phyloP scores from a whole-genome alignment of 2,329 filamentous ascomycete genomes.

The Emericellopsis atlantica region DNA sequence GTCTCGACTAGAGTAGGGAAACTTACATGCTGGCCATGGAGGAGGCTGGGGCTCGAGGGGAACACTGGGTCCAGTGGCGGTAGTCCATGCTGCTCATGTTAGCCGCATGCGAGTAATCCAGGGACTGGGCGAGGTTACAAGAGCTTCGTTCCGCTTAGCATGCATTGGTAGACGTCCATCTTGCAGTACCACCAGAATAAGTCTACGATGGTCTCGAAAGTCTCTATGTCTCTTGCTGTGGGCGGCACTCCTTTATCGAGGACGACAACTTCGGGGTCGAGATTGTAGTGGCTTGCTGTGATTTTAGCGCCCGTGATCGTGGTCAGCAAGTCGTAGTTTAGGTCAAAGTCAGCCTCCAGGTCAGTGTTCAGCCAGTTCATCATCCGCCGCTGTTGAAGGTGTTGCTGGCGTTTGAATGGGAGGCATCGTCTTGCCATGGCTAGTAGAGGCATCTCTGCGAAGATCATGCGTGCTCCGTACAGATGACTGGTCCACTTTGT shows the following conservation, averaged over 20 bases:
- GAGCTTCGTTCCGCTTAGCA: conserved; percentile 72
- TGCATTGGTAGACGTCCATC: conserved; percentile 84
- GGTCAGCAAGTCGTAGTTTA: conserved; percentile 27
- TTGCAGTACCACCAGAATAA: conserved; percentile 94
- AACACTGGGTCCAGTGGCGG: conserved; percentile 72
- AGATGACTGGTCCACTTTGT: conserved; percentile 93
- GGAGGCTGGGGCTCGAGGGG: conserved; percentile 70
- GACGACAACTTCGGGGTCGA: too few relatives aligned
- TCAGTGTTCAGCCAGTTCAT: too few relatives aligned
- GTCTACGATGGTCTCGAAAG: conserved; percentile 71
- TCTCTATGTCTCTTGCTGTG: conserved; percentile 55
- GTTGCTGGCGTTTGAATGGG: conserved; percentile 12
- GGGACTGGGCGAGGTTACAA: conserved; percentile 48
- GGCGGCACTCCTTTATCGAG: too few relatives aligned
- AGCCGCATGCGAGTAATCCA: conserved; percentile 5
- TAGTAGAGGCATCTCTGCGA: conserved; percentile 70
- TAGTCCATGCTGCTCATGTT: conserved; percentile 56
- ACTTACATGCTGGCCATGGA: conserved; percentile 59
- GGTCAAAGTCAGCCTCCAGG: conserved; percentile 18
- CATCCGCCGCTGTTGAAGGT: too few relatives aligned
- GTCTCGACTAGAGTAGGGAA: neutral
- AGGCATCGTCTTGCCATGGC: conserved; percentile 62
- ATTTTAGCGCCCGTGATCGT: conserved; percentile 26
- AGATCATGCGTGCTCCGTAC: conserved; percentile 67
- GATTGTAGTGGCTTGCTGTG: conserved; percentile 22